Evolutionary conservation across 495 filamentous ascomycete species (phyloP).

Genomic region (Acidomyces sp.): DNA sequence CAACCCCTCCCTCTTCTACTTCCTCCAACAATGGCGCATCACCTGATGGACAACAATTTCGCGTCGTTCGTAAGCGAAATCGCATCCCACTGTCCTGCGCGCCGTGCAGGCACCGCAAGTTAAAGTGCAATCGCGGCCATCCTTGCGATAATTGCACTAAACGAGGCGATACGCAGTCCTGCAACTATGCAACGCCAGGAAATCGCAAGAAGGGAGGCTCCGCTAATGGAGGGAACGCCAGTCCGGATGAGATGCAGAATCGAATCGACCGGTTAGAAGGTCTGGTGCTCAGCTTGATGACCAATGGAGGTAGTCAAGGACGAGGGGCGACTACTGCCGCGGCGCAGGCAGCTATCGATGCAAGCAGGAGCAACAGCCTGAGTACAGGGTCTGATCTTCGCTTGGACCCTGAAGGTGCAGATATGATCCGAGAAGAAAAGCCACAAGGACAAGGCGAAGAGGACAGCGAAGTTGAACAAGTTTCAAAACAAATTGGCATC

Average conservation of each 20-base stretch:
- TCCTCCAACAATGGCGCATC: constrained; percentile 62
- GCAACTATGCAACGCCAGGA: constrained; percentile 74
- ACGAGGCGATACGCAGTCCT: constrained; percentile 68
- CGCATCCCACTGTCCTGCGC: constrained; percentile 88
- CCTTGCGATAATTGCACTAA: constrained; percentile 96
- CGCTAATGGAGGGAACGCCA: constrained; percentile 45
- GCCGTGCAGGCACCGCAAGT: constrained; percentile 88
- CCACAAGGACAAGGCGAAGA: constrained; percentile 34
- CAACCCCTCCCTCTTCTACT: constrained; percentile 74
- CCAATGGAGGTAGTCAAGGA: constrained; percentile 52
- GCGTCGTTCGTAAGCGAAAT: constrained; percentile 87
- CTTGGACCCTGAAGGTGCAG: constrained; percentile 47
- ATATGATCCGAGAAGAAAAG: constrained; percentile 38
- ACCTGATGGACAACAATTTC: constrained; percentile 64
- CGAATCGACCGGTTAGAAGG: constrained; percentile 95
- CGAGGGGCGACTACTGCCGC: constrained; percentile 51
- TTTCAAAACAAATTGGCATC: constrained; percentile 82
- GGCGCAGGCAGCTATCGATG: constrained; percentile 49
- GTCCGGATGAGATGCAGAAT: constrained; percentile 94
- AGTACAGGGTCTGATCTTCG: constrained; percentile 24
- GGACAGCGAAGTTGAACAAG: constrained; percentile 78
- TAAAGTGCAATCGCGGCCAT: constrained; percentile 87
- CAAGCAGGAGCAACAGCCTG: constrained; percentile 38
- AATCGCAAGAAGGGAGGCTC: constrained; percentile 59
- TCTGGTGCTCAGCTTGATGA: constrained; percentile 90